Evolutionary conservation across 2,329 filamentous ascomycete genomes (phyloP).

Genomic region (Alternaria infectoria): DNA sequence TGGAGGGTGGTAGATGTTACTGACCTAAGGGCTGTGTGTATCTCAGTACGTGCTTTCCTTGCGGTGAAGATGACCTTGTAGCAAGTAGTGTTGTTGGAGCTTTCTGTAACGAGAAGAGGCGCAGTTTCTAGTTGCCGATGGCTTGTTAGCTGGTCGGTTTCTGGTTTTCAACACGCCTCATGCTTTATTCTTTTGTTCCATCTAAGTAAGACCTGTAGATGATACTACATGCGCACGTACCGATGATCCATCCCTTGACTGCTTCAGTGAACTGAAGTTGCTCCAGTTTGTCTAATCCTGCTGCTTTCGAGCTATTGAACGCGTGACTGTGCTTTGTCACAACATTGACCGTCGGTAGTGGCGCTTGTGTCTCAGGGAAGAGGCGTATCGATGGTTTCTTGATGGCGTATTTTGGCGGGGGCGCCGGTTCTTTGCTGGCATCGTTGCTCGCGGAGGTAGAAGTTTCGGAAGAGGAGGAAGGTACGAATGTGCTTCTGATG

Average conservation of each 20-base stretch:
- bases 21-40: not conserved
- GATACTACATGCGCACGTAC: not conserved
- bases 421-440: not conserved
- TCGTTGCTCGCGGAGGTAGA: not conserved
- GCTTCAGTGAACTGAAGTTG: slow-evolving; percentile 3
- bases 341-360: not conserved
- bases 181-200: not conserved
- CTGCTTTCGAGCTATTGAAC: slow-evolving; percentile 2
- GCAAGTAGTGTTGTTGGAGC: not conserved
- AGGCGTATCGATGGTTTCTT: not conserved
- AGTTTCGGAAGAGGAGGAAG: not conserved
- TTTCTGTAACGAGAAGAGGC: not conserved
- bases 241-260: slow-evolving; percentile 3
- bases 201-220: not conserved
- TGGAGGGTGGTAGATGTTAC: not conserved
- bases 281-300: slow-evolving; percentile 4
- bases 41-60: not conserved
- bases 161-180: not conserved
- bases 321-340: slow-evolving; percentile 2
- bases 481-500: not conserved
- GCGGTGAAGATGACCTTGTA: not conserved
- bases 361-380: not conserved
- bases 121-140: not conserved
- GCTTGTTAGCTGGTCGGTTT: not conserved
- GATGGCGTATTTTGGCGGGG: not conserved